Evolutionary conservation across 2,329 filamentous ascomycete species (phyloP), one percentile per base, ranked within the genome.

Genomic region (Aspergillus intermedius): DNA sequence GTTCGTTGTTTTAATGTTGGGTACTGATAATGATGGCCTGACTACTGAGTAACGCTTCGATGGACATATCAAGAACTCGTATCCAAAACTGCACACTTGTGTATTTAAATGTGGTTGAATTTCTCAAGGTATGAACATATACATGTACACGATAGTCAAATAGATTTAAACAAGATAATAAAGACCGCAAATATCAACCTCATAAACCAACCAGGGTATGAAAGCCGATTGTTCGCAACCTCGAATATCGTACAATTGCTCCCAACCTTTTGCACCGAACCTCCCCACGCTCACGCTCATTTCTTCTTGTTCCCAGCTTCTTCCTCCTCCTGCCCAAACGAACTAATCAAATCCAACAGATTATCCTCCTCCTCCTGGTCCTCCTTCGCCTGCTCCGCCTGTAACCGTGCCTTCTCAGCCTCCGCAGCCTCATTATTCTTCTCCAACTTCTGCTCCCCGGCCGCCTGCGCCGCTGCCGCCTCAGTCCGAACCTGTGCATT

Each of bases 321-420:
- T 53, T 62, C 56, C 56, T 69, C 65, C 53, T 67, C 65, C 60
- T 74, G 69, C 25, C 69, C 73, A 61, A 73, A 75, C 40, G 70
- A 74, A 59, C 72, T 75, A 56, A 81, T 79, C 65, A 82, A 65
- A 68, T 82, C 78, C 67, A 82, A 64, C 62, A 82, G 58, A 61
- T 75, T 79, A 53, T 79, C 77, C 46, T 78, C 75, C 49, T 75
- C 69, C 46, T 73, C 68, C 45, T 71, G 65, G 72, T 65, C 41
- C 23, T 22, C 37, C 34, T 66, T 79, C 68, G 4, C 63, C 63
- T 40, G 37, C 49, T 72, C 70, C 7, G 61, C 63, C 10, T 60
- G 54, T 47, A 64, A 54, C 21, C 48, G 42, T 21, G 48, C 48
- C 25, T 32, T 55, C 34, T 56, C 41, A 9, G 49, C 55, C 47